These are phyloP conservation scores for Pseudogymnoascus sp. DNA, from an alignment of 2,329 filamentous ascomycete species.

Conservation along the genomic window DNA sequence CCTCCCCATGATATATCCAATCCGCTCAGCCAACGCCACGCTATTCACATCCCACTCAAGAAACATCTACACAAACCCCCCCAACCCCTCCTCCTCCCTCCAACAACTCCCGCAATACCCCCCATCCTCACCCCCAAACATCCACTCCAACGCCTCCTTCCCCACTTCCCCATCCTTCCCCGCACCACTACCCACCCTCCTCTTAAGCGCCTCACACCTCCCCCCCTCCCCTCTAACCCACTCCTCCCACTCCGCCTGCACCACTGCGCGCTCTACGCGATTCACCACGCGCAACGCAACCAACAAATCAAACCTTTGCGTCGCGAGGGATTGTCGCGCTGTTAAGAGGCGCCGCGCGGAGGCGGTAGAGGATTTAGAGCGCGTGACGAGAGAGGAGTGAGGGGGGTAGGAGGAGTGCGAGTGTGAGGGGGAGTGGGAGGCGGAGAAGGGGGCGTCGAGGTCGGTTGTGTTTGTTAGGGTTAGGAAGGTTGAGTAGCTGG, in stretches of 20 bases:
- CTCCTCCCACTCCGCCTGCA: slow-evolving; percentile 84
- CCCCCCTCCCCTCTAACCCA: slow-evolving; percentile 76
- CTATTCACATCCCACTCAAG: neutral
- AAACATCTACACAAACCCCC: neutral
- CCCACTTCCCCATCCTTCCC: neutral
- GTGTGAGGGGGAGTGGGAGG: slow-evolving; percentile 38
- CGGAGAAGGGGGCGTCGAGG: slow-evolving; percentile 47
- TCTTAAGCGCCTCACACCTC: slow-evolving; percentile 49
- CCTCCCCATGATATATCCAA: neutral
- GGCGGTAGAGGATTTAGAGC: slow-evolving; percentile 41
- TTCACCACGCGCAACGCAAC: slow-evolving; percentile 89
- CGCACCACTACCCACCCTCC: slow-evolving; percentile 18
- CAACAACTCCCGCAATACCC: neutral
- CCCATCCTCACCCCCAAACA: neutral
- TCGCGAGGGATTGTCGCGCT: slow-evolving; percentile 73
- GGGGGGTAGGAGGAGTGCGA: slow-evolving; percentile 37
- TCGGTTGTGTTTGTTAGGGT: slow-evolving; percentile 49
- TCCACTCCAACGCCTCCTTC: neutral
- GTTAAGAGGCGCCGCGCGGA: slow-evolving; percentile 58
- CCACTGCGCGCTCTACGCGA: slow-evolving; percentile 74
- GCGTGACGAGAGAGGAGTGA: slow-evolving; percentile 36
- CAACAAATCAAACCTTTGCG: slow-evolving; percentile 80
- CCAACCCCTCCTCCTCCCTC: neutral
- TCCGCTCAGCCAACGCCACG: neutral
- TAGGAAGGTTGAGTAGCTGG: slow-evolving; percentile 54